A percentile compares a stretch with the other conserved stretches of the same genome.
phyloP scores from a whole-genome alignment of 768 basidiomycete species.

The Pleurotus ostreatus region DNA sequence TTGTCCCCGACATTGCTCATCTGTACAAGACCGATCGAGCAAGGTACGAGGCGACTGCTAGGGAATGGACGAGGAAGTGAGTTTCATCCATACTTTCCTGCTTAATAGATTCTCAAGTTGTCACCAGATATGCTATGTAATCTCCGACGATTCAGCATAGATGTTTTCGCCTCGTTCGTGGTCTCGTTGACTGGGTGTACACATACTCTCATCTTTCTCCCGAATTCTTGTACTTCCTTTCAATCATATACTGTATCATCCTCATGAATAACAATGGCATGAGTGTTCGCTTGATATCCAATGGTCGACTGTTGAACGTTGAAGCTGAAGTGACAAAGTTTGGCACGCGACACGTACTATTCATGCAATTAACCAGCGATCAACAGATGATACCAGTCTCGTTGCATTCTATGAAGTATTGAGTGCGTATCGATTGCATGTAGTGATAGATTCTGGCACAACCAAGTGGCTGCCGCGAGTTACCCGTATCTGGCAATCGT shows the following conservation, averaged over 20 bases:
- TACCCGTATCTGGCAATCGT: too few species aligned
- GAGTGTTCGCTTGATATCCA: not conserved
- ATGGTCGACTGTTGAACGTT: not conserved
- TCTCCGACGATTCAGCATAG: not conserved
- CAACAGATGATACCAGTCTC: too few species aligned
- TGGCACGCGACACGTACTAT: too few species aligned
- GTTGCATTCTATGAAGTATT: too few species aligned
- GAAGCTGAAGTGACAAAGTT: too few species aligned
- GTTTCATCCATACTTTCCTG: slow-evolving; percentile 23
- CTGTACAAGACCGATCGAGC: slow-evolving; percentile 98
- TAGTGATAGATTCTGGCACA: too few species aligned
- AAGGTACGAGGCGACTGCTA: slow-evolving; percentile 95
- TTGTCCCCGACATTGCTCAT: slow-evolving; percentile 98
- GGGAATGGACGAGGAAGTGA: slow-evolving; percentile 99
- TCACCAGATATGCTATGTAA: slow-evolving; percentile 36
- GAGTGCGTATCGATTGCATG: too few species aligned
- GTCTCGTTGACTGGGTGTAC: not conserved
- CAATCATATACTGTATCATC: slow-evolving; percentile 2
- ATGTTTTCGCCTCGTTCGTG: not conserved
- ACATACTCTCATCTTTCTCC: slow-evolving; percentile 3
- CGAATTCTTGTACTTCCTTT: slow-evolving; percentile 7
- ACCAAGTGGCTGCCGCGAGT: too few species aligned
- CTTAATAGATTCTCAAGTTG: slow-evolving; percentile 10
- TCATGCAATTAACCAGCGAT: too few species aligned
- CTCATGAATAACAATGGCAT: slow-evolving; percentile 5